These are phyloP conservation scores for Pythium aphanidermatum DNA, from an alignment of 352 stramenopile genomes.

Conservation along the genomic window DNA sequence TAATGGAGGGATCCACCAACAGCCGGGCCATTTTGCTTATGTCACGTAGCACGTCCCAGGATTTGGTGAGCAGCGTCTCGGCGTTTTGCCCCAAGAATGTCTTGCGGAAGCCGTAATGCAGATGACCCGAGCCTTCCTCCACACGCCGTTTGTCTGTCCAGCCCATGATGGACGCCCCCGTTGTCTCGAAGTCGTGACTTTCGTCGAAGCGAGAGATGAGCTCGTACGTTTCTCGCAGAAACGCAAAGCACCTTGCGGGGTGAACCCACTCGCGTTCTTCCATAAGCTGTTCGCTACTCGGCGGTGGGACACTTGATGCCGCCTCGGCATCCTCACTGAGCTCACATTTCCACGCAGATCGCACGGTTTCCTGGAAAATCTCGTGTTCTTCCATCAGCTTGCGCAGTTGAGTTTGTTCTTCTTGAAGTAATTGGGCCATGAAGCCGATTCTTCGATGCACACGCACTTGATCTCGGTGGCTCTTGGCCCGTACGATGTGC, in stretches of 20 bases:
- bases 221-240: slow-evolving; percentile 52
- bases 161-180: slow-evolving; percentile 13
- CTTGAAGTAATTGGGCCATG: slow-evolving; percentile 27
- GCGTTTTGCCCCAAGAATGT: slow-evolving; percentile 14
- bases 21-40: slow-evolving; percentile 31
- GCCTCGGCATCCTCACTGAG: slow-evolving; percentile 16
- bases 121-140: slow-evolving; percentile 9
- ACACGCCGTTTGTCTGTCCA: slow-evolving; percentile 19
- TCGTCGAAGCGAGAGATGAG: slow-evolving; percentile 27
- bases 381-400: slow-evolving; percentile 15
- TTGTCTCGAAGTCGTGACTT: slow-evolving; percentile 8
- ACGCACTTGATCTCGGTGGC: slow-evolving; percentile 4
- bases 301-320: not conserved
- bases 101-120: slow-evolving; percentile 21
- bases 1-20: slow-evolving; percentile 41
- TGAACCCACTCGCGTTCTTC: slow-evolving; percentile 16
- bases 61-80: slow-evolving; percentile 15
- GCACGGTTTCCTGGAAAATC: slow-evolving; percentile 17
- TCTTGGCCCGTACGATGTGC: slow-evolving; percentile 9
- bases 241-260: slow-evolving; percentile 26
- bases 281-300: slow-evolving; percentile 21
- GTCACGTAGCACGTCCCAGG: slow-evolving; percentile 23
- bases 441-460: slow-evolving; percentile 30
- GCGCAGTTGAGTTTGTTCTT: slow-evolving; percentile 30
- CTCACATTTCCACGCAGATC: slow-evolving; percentile 17